These are phyloP conservation scores for Pharnaceum exiguum DNA, from an alignment of 148 eudicot genomes.

Conservation along the genomic window DNA sequence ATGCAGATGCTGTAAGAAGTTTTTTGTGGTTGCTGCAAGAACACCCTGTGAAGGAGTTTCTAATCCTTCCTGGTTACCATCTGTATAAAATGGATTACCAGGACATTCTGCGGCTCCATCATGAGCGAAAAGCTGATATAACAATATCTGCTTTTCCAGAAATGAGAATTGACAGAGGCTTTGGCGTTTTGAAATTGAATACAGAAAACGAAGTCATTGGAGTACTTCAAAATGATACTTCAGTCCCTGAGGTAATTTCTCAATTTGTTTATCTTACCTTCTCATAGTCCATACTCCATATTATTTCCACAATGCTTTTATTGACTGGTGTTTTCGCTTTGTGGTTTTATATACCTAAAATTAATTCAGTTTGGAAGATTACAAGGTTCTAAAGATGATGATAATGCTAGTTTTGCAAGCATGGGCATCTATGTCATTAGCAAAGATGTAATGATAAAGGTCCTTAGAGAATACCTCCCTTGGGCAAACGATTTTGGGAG, in stretches of 20 bases:
- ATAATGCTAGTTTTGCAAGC: constrained; percentile 25
- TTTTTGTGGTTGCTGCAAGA: constrained; percentile 64
- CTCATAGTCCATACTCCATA: not conserved
- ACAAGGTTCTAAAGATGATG: constrained; percentile 13
- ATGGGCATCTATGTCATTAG: constrained; percentile 78
- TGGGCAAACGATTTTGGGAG: constrained; percentile 49
- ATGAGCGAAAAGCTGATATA: constrained; percentile 48
- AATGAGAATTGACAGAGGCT: constrained; percentile 29
- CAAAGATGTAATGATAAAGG: constrained; percentile 46
- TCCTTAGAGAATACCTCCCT: constrained; percentile 48
- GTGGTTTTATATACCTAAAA: not conserved
- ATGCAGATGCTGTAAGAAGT: constrained; percentile 79
- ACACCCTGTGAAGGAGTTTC: constrained; percentile 46
- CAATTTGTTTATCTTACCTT: not conserved
- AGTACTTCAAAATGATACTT: constrained; percentile 4
- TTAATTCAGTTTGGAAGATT: constrained; percentile 26
- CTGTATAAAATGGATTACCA: constrained; percentile 81
- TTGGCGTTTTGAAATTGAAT: constrained; percentile 45
- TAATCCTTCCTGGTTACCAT: constrained; percentile 78
- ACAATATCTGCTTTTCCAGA: constrained; percentile 48
- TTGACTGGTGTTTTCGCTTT: not conserved
- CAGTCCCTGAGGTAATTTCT: constrained; percentile 15
- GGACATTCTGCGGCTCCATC: constrained; percentile 56
- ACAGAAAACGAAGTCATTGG: constrained; percentile 35
- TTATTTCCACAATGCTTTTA: not conserved